A percentile compares a stretch with the other conserved stretches of the same genome.
Conservation (phyloP, 768 basidiomycete species). For the Panaeolus papilionaceus region DNA sequence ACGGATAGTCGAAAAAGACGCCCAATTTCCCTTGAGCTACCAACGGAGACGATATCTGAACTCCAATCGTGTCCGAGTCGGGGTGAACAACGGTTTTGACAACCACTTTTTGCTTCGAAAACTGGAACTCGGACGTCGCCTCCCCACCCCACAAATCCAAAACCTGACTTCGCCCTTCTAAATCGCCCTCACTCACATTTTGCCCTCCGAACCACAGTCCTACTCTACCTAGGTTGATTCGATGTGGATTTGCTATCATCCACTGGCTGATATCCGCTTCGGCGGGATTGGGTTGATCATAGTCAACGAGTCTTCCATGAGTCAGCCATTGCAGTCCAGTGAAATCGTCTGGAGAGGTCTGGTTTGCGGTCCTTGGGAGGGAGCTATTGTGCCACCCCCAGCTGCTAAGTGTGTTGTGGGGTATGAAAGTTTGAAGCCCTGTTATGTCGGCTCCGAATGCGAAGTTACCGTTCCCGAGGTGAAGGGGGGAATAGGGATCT, state of each 20-base stretch:
- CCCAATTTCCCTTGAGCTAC: conserved; percentile 46
- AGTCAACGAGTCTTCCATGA: conserved; percentile 55
- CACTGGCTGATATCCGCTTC: conserved; percentile 53
- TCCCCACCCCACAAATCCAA: conserved; percentile 64
- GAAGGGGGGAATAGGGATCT: conserved; percentile 55
- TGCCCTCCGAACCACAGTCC: conserved; percentile 47
- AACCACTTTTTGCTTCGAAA: conserved; percentile 38
- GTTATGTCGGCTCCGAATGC: conserved; percentile 66
- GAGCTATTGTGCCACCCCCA: conserved; percentile 72
- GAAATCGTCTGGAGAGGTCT: conserved; percentile 51
- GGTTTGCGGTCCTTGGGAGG: conserved; percentile 48
- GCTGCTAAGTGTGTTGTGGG: conserved; percentile 60
- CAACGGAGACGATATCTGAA: conserved; percentile 47
- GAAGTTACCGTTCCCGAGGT: conserved; percentile 67
- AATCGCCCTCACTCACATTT: conserved; percentile 44
- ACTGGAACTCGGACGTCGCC: conserved; percentile 51
- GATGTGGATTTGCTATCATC: conserved; percentile 64
- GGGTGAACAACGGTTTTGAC: conserved; percentile 50
- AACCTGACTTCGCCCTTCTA: conserved; percentile 43
- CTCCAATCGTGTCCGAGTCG: conserved; percentile 43
- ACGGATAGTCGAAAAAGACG: conserved; percentile 63
- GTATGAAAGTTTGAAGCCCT: conserved; percentile 62
- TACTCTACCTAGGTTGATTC: conserved; percentile 58
- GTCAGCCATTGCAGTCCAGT: conserved; percentile 56
- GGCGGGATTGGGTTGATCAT: conserved; percentile 52